Percentiles rank a stretch among this genome's conserved stretches.
phyloP scores from a whole-genome alignment of 108 stramenopile genomes.

The Fragilaria crotonensis region DNA sequence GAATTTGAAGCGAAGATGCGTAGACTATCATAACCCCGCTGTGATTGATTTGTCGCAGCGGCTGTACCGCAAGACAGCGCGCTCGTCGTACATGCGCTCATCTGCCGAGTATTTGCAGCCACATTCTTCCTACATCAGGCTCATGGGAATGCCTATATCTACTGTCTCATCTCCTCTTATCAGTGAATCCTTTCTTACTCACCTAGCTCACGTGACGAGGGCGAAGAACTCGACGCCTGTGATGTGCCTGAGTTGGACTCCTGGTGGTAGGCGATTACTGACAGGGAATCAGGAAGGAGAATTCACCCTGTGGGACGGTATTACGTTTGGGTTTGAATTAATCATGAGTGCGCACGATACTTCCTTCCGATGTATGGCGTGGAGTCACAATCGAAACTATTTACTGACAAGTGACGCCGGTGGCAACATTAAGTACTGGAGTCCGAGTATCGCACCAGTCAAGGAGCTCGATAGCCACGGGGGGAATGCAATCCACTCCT shows the following conservation, averaged over 20 bases:
- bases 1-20: constrained; percentile 67
- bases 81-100: constrained; percentile 40
- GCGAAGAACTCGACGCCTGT: constrained; percentile 82
- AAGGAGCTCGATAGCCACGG: constrained; percentile 81
- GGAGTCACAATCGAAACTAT: constrained; percentile 86
- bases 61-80: constrained; percentile 54
- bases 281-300: constrained; percentile 88
- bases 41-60: constrained; percentile 66
- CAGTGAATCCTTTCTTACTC: constrained; percentile 52
- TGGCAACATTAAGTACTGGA: constrained; percentile 90
- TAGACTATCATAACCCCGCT: constrained; percentile 77
- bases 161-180: constrained; percentile 35
- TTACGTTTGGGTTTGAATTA: constrained; percentile 82
- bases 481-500: constrained; percentile 79
- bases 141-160: constrained; percentile 65
- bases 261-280: constrained; percentile 77
- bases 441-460: constrained; percentile 85
- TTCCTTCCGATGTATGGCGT: constrained; percentile 86
- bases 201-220: constrained; percentile 75
- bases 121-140: constrained; percentile 59
- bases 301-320: constrained; percentile 91
- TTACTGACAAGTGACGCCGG: constrained; percentile 84
- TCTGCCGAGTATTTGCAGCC: constrained; percentile 53
- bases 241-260: constrained; percentile 81
- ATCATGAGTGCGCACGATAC: constrained; percentile 84